Conservation (phyloP, 2,329 filamentous ascomycete species). For the Ophiosphaerella herpotricha region DNA sequence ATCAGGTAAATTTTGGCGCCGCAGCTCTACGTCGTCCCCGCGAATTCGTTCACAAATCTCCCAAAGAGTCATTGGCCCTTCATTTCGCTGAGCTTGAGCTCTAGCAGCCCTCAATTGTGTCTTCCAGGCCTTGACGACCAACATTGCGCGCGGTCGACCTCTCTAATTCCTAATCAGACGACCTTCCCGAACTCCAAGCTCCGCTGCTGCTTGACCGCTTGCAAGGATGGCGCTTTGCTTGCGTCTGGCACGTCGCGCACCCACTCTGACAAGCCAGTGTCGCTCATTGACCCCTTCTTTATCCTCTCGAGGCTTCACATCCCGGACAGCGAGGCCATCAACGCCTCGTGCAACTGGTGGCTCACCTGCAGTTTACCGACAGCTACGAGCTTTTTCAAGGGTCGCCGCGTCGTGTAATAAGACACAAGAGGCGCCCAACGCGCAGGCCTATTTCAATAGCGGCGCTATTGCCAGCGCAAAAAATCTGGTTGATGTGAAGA, state of each 20-base stretch:
- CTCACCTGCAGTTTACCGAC: slow-evolving; percentile 37
- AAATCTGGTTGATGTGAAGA: slow-evolving; percentile 87
- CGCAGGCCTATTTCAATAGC: slow-evolving; percentile 86
- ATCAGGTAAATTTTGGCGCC: slow-evolving; percentile 39
- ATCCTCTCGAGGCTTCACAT: slow-evolving; percentile 38
- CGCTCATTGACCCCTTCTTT: slow-evolving; percentile 36
- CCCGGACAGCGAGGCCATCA: slow-evolving; percentile 38
- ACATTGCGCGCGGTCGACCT: slow-evolving; percentile 23
- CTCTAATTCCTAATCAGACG: slow-evolving; percentile 16
- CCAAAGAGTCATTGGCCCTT: slow-evolving; percentile 33
- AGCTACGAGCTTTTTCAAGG: slow-evolving; percentile 47
- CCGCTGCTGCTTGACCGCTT: slow-evolving; percentile 35
- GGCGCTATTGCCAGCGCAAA: slow-evolving; percentile 78
- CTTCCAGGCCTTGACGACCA: slow-evolving; percentile 21
- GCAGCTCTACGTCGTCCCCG: slow-evolving; percentile 39
- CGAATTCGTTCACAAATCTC: slow-evolving; percentile 32
- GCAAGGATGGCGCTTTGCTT: slow-evolving; percentile 47
- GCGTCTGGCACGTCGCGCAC: slow-evolving; percentile 48
- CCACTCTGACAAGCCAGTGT: slow-evolving; percentile 40
- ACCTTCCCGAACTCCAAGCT: slow-evolving; percentile 39
- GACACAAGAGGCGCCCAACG: slow-evolving; percentile 73
- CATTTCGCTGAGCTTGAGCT: slow-evolving; percentile 35
- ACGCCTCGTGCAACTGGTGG: slow-evolving; percentile 34
- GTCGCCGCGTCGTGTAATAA: slow-evolving; percentile 42
- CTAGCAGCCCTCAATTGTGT: slow-evolving; percentile 37